Conservation (phyloP, 345 rosid genomes). For the Eucalyptus pauciflora region DNA sequence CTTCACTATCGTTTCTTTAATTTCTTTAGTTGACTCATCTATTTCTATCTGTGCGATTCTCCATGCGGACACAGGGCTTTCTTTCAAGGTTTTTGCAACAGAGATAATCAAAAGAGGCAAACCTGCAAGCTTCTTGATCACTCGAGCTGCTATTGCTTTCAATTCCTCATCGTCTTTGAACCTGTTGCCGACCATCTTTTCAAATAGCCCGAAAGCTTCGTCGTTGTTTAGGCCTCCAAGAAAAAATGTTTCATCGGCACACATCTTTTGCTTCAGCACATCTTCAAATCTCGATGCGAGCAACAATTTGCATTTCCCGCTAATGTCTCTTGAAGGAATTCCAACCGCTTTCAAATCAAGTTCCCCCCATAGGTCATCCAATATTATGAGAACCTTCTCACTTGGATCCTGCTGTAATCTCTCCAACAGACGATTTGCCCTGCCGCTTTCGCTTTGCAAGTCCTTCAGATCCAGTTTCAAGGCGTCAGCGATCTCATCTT, state of each 20-base stretch:
- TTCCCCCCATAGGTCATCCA: too few species aligned
- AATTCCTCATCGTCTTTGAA: too few species aligned
- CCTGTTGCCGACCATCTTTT: accelerated
- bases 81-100: accelerated
- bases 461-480: not conserved
- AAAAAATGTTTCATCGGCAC: accelerated
- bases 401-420: accelerated
- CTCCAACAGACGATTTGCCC: accelerated
- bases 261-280: not conserved
- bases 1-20: not conserved
- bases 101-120: not conserved
- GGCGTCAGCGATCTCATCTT: not conserved
- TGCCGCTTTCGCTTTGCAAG: accelerated
- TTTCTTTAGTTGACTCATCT: too few species aligned
- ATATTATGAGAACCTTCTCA: too few species aligned
- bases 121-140: not conserved
- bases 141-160: accelerated
- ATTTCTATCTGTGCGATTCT: too few species aligned
- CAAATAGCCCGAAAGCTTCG: not conserved
- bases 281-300: accelerated
- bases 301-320: not conserved
- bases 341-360: too few species aligned
- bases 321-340: too few species aligned
- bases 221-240: accelerated
- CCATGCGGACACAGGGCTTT: accelerated